These are phyloP conservation scores for Sporothrix euskadiensis DNA, from an alignment of 2,329 filamentous ascomycete species.

Conservation along the genomic window DNA sequence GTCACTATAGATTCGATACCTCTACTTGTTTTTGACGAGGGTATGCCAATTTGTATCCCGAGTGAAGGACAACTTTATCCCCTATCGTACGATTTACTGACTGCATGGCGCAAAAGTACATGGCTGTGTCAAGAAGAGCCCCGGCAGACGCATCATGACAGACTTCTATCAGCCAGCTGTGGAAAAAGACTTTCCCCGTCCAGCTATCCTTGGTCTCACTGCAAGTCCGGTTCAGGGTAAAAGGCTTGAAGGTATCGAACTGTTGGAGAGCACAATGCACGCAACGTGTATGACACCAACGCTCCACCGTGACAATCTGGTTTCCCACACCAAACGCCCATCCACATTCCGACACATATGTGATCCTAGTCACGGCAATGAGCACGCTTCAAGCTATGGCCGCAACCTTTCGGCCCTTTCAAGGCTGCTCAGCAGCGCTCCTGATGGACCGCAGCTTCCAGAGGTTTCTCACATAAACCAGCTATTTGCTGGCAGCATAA, in stretches of 20 bases:
- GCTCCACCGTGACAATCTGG: conserved; percentile 66
- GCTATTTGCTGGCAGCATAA: background rate
- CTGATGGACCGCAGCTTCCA: background rate
- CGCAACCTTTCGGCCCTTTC: conserved; percentile 49
- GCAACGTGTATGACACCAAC: conserved; percentile 69
- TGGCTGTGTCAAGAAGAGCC: conserved; percentile 65
- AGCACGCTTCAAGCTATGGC: background rate
- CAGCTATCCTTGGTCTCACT: conserved; percentile 74
- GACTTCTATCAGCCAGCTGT: conserved; percentile 64
- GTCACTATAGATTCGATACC: conserved; percentile 63
- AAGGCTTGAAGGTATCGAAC: conserved; percentile 55
- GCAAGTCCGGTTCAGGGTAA: conserved; percentile 73
- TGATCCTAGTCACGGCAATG: conserved; percentile 39
- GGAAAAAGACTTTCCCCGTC: conserved; percentile 46
- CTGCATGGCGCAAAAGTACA: conserved; percentile 58
- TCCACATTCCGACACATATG: conserved; percentile 47
- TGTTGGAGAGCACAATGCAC: conserved; percentile 69
- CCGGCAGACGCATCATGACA: conserved; percentile 71
- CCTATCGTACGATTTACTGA: background rate
- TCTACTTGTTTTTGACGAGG: conserved; percentile 82
- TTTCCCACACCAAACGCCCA: conserved; percentile 69
- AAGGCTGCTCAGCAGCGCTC: background rate
- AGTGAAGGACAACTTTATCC: background rate
- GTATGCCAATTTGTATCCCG: conserved; percentile 44
- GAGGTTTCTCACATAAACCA: background rate